Conservation (phyloP, 306 rosid species). For the Spatholobus suberectus region DNA sequence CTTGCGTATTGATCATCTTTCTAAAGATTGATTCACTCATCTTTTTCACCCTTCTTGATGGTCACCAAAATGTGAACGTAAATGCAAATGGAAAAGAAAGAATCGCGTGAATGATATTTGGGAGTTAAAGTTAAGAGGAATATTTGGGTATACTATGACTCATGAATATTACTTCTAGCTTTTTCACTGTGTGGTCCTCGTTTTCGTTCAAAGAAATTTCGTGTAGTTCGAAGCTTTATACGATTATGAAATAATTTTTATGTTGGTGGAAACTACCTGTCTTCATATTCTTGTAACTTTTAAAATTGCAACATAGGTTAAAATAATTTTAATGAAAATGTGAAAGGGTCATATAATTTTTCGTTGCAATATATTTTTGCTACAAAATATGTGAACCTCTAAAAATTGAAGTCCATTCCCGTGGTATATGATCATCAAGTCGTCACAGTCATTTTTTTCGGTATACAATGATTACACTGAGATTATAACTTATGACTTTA, state of each 20-base stretch:
- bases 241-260: not conserved
- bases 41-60: slow-evolving; percentile 31
- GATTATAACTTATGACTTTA: no score
- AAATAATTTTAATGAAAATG: not conserved
- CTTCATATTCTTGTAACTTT: not conserved
- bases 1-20: slow-evolving; percentile 30
- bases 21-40: slow-evolving; percentile 4
- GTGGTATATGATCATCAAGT: not conserved
- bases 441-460: no score
- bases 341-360: not conserved
- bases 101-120: slow-evolving; percentile 37
- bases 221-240: not conserved
- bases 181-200: slow-evolving; percentile 34
- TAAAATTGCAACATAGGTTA: not conserved
- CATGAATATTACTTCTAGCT: slow-evolving; percentile 30
- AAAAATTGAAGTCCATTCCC: not conserved
- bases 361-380: not conserved
- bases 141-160: slow-evolving; percentile 40
- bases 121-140: slow-evolving; percentile 46
- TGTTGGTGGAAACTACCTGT: not conserved
- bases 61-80: slow-evolving; percentile 13
- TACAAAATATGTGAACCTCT: not conserved
- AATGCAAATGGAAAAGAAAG: slow-evolving; percentile 29
- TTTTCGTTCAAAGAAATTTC: not conserved
- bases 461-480: no score